Percentiles rank a stretch among this genome's conserved stretches.
phyloP scores from a whole-genome alignment of 306 rosid genomes.

The Crotalaria pallida region DNA sequence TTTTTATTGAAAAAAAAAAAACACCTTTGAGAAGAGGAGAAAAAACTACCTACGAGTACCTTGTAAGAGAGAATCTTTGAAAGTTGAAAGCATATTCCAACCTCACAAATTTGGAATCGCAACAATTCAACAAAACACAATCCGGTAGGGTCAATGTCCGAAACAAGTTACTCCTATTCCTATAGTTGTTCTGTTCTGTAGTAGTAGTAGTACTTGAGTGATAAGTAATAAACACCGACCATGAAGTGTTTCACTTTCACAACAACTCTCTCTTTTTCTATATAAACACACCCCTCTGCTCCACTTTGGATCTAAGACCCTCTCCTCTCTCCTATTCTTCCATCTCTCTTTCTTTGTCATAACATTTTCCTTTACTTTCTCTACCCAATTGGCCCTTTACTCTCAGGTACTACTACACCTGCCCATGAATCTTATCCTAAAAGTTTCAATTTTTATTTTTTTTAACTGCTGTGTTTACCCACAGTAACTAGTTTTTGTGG shows the following conservation, averaged over 20 bases:
- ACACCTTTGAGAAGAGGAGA: too few species aligned
- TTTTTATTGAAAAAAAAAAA: too few species aligned
- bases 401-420: conserved; percentile 40
- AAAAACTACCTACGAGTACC: too few species aligned
- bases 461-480: background rate
- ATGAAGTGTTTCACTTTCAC: background rate
- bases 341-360: background rate
- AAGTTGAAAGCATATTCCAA: conserved; percentile 5
- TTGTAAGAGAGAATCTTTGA: conserved; percentile 18
- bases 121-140: background rate
- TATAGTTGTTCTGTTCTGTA: too few species aligned
- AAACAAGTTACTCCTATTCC: background rate
- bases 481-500: background rate
- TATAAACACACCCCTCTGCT: conserved; percentile 3
- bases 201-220: background rate
- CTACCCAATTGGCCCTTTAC: conserved; percentile 22
- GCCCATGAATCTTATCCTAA: background rate
- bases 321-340: background rate
- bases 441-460: background rate
- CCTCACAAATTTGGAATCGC: background rate
- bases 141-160: background rate
- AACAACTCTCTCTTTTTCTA: conserved; percentile 11
- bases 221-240: background rate
- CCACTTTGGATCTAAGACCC: conserved; percentile 29
- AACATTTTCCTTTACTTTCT: background rate